These are phyloP conservation scores for Kwoniella dejecticola DNA, from an alignment of 768 basidiomycete genomes.

Conservation along the genomic window DNA sequence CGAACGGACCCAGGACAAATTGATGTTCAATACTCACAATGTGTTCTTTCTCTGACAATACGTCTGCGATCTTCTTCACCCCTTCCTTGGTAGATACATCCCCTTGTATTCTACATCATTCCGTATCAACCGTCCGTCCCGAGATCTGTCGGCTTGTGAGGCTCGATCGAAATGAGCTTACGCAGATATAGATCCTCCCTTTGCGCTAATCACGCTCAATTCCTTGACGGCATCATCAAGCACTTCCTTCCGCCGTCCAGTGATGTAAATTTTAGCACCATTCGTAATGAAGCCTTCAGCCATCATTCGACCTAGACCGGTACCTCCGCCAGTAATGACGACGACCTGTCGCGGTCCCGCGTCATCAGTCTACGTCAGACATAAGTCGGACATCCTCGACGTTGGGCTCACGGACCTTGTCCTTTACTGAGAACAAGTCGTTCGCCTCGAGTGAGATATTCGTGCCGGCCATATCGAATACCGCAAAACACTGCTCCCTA, in stretches of 20 bases:
- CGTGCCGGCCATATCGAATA: conserved; percentile 59
- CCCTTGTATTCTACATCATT: conserved; percentile 29
- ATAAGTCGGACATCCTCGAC: neutral
- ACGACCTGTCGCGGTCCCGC: conserved; percentile 18
- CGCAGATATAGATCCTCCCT: conserved; percentile 12
- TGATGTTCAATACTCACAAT: conserved; percentile 17
- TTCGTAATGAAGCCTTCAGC: conserved; percentile 32
- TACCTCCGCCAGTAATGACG: conserved; percentile 48
- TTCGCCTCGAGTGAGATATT: conserved; percentile 11
- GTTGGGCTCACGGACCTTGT: conserved; percentile 10
- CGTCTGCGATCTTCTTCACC: conserved; percentile 20
- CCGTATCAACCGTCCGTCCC: neutral
- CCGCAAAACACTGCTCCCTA: too few species aligned
- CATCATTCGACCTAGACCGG: conserved; percentile 28
- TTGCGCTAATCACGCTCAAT: conserved; percentile 20
- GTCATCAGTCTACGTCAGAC: too few species aligned
- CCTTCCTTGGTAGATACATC: conserved; percentile 39
- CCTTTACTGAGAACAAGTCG: conserved; percentile 23
- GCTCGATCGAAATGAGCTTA: too few species aligned
- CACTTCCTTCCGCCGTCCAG: conserved; percentile 39
- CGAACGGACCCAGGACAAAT: too few species aligned
- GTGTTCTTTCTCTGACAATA: conserved; percentile 21
- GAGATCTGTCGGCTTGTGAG: too few species aligned
- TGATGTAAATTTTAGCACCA: conserved; percentile 49
- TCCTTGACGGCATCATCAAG: conserved; percentile 36